Conservation (phyloP, 2,329 filamentous ascomycete species). For the Fusarium anthophilum region DNA sequence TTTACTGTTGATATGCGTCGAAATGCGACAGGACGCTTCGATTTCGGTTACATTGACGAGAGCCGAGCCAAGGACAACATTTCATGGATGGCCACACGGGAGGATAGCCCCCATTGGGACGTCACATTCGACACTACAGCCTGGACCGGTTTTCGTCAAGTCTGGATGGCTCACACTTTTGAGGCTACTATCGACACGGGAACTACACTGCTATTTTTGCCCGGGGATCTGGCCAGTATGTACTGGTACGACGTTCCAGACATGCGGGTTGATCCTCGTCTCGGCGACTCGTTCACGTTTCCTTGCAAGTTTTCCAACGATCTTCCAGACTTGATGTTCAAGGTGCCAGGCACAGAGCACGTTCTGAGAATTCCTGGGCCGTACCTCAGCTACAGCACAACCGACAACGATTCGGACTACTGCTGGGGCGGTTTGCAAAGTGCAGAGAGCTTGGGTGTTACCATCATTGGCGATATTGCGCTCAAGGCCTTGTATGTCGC, state of each 20-base stretch:
- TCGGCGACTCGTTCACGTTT: slow-evolving; percentile 62
- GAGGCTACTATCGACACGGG: slow-evolving; percentile 74
- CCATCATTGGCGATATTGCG: slow-evolving; percentile 81
- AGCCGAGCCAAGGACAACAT: slow-evolving; percentile 52
- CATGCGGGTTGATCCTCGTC: slow-evolving; percentile 57
- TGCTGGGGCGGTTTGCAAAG: slow-evolving; percentile 84
- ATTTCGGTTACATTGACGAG: slow-evolving; percentile 61
- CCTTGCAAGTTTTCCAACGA: slow-evolving; percentile 62
- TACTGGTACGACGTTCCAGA: slow-evolving; percentile 68
- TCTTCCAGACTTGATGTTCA: slow-evolving; percentile 67
- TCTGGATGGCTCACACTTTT: slow-evolving; percentile 58
- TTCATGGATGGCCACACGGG: slow-evolving; percentile 52
- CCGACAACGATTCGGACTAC: slow-evolving; percentile 57
- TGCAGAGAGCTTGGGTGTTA: slow-evolving; percentile 56
- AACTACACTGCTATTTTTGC: slow-evolving; percentile 71
- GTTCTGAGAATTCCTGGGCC: slow-evolving; percentile 63
- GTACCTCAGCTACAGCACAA: slow-evolving; percentile 64
- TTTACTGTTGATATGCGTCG: slow-evolving; percentile 62
- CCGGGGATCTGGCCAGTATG: slow-evolving; percentile 61
- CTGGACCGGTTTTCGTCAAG: slow-evolving; percentile 56
- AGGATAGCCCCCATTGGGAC: slow-evolving; percentile 52
- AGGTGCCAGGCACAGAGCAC: slow-evolving; percentile 59
- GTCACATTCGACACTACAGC: slow-evolving; percentile 59
- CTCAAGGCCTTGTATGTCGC: slow-evolving; percentile 81
- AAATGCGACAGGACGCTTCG: slow-evolving; percentile 59